A percentile compares a stretch with the other conserved stretches of the same genome.
phyloP scores from a whole-genome alignment of 805 yeast species.

The Saturnispora serradocipensis region DNA sequence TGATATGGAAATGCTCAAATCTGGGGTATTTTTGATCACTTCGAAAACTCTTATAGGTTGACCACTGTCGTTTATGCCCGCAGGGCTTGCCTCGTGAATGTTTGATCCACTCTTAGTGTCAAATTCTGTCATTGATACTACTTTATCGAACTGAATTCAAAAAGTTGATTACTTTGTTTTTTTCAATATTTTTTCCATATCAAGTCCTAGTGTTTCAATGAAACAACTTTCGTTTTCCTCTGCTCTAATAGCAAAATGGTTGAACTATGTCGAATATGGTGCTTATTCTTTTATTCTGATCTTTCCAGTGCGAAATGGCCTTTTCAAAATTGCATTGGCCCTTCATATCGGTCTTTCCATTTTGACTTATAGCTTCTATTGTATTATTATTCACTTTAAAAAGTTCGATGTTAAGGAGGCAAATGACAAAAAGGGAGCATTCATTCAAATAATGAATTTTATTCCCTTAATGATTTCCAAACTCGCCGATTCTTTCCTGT shows the following conservation, averaged over 20 bases:
- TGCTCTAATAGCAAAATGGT: slow-evolving; percentile 14
- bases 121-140: not conserved
- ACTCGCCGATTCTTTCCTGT: slow-evolving; percentile 13
- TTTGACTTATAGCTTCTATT: slow-evolving; percentile 15
- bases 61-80: not conserved
- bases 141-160: not conserved
- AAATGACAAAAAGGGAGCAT: slow-evolving; percentile 13
- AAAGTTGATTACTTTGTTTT: not conserved
- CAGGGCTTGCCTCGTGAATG: not conserved
- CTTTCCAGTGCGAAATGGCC: slow-evolving; percentile 18
- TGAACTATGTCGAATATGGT: slow-evolving; percentile 10
- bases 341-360: slow-evolving; percentile 20
- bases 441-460: slow-evolving; percentile 15
- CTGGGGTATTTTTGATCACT: slow-evolving; percentile 13
- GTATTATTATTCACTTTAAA: slow-evolving; percentile 19
- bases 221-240: slow-evolving; percentile 2
- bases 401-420: slow-evolving; percentile 6
- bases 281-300: slow-evolving; percentile 11
- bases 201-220: not conserved
- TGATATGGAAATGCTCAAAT: slow-evolving; percentile 32
- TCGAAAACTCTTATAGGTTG: slow-evolving; percentile 20
- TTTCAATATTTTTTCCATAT: not conserved
- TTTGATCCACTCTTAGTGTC: not conserved
- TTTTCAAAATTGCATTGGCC: slow-evolving; percentile 24
- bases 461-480: slow-evolving; percentile 20